Base-by-base conservation (phyloP, 352 stramenopile genomes). In the Phytopythium oedochilum region DNA sequence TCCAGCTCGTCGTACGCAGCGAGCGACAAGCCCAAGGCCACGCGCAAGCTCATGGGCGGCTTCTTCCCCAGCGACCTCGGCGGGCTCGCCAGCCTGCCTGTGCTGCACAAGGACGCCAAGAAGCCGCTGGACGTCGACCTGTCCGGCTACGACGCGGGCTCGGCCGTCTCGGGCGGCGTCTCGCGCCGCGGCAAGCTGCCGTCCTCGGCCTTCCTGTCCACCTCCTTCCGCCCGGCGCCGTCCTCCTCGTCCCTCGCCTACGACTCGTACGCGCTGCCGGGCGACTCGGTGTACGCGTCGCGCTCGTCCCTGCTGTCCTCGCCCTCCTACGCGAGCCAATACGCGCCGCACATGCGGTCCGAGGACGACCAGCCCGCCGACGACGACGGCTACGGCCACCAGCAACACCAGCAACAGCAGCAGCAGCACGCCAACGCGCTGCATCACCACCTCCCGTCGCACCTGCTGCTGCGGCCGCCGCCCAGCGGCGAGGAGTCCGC, bases 381-480 rank as follows among this genome's bases (percentile, higher is more conserved):
- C 11, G 61, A 64, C 39, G 45, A 48, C 51, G 44, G 44, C 40
- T 74, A 81, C 55, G 70, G 71, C 25, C 49, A 67, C 5, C 43
- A 60, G 0, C 35, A 57, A 7, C 56, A 40, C 3, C 66, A 66
- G 7, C 63, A 74, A 17, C 62, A 74, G 43, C 57, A 74, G 31
- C 66, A 79, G 25, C 60, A 75, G 34, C 60, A 71, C 25, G 40
- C 50, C 38, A 47, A 62, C 40, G 23, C 55, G 54, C 53, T 55
- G 3, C 72, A 82, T 38, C 77, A 86, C 53, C 23, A 32, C 23
- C 70, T 88, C 25, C 25, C 59, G 54, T 50, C 53, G 9, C 70
- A 83, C 45, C 75, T 83, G 55, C 71, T 88, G 25, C 64, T 88
- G 51, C 80, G 80, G 32, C 77, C 80, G n/a, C 71, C 73, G 9